Evolutionary conservation across 2,329 filamentous ascomycete genomes (phyloP).

Genomic region (Cyphellophora attinorum): DNA sequence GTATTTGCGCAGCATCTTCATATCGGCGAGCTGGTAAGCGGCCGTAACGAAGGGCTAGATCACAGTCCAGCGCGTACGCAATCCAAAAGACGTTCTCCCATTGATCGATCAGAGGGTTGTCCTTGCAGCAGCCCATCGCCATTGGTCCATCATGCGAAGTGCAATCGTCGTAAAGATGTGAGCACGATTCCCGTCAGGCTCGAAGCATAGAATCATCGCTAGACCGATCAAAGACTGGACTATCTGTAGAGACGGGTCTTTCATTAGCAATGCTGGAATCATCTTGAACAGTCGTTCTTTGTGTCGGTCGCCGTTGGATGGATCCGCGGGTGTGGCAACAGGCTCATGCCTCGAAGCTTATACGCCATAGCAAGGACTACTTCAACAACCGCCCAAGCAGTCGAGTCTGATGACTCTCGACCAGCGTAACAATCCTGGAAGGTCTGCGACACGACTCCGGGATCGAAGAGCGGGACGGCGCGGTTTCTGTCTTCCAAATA

Average conservation of each 20-base stretch:
- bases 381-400: background rate
- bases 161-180: background rate
- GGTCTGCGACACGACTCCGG: background rate
- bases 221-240: background rate
- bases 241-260: background rate
- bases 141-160: background rate
- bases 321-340: background rate
- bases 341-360: background rate
- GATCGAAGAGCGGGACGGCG: background rate
- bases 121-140: background rate
- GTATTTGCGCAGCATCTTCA: background rate
- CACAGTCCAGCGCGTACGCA: background rate
- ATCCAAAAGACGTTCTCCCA: background rate
- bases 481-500: background rate
- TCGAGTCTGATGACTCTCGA: background rate
- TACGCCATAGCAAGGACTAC: background rate
- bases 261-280: background rate
- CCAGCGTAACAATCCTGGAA: constrained; percentile 1
- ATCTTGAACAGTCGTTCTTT: background rate
- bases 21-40: background rate
- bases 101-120: background rate
- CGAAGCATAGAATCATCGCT: background rate
- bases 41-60: background rate
- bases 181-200: background rate
- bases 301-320: background rate